Percentiles rank a stretch among this genome's conserved stretches.
Evolutionary conservation across 345 rosid species (phyloP).

Genomic region (Salix dunnii): DNA sequence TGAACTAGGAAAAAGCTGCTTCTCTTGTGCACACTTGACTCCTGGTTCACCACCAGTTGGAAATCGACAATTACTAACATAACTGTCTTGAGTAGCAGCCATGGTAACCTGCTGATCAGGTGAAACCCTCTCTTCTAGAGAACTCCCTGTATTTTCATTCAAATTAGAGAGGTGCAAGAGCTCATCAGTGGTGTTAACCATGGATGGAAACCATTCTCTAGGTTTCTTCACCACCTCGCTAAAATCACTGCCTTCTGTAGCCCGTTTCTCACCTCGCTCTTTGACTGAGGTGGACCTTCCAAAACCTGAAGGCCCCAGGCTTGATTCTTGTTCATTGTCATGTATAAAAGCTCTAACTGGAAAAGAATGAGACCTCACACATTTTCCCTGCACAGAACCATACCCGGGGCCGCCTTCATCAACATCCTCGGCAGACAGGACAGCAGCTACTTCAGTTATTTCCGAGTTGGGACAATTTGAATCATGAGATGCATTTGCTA

Average conservation of each 20-base stretch:
- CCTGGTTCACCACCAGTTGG: slow-evolving; percentile 33
- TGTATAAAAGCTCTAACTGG: slow-evolving; percentile 41
- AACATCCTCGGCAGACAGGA: slow-evolving; percentile 31
- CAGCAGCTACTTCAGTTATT: slow-evolving; percentile 24
- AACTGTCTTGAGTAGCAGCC: slow-evolving; percentile 28
- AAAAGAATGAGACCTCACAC: slow-evolving; percentile 61
- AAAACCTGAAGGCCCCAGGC: slow-evolving; percentile 34
- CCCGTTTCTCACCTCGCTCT: slow-evolving; percentile 70
- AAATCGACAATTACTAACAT: slow-evolving; percentile 28
- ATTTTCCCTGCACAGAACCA: slow-evolving; percentile 40
- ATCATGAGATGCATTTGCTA: slow-evolving; percentile 26
- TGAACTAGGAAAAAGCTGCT: slow-evolving; percentile 69
- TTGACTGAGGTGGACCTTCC: slow-evolving; percentile 51
- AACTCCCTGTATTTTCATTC: slow-evolving; percentile 24
- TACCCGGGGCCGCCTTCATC: slow-evolving; percentile 33
- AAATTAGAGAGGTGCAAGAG: slow-evolving; percentile 29
- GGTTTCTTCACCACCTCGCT: slow-evolving; percentile 54
- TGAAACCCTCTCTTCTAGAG: slow-evolving; percentile 31
- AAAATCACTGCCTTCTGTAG: slow-evolving; percentile 44
- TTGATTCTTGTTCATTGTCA: slow-evolving; percentile 40
- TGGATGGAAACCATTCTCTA: slow-evolving; percentile 62
- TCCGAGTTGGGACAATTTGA: slow-evolving; percentile 32
- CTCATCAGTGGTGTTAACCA: slow-evolving; percentile 33
- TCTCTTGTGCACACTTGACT: slow-evolving; percentile 56
- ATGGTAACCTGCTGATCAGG: slow-evolving; percentile 26